These are phyloP conservation scores for Sequoiadendron giganteum DNA, from an alignment of 75 land plant genomes.

Conservation along the genomic window DNA sequence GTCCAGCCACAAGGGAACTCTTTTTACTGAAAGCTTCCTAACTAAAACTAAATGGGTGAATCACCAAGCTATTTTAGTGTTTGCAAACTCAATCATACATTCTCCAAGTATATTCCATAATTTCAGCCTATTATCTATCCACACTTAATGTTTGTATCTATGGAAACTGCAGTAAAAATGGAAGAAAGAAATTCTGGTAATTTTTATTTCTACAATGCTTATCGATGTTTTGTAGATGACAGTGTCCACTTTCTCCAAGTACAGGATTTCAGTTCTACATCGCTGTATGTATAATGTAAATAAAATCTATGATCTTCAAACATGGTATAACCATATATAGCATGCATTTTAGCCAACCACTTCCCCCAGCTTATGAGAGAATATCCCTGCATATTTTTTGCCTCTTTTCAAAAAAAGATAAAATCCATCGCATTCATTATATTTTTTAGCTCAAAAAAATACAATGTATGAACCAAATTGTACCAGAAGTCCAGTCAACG, in stretches of 20 bases:
- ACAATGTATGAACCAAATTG: slow-evolving; percentile 7
- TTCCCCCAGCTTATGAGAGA: not conserved
- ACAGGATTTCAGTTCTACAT: not conserved
- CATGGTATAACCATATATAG: not conserved
- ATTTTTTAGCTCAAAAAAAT: not conserved
- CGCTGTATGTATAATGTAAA: not conserved
- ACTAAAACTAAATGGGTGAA: not conserved
- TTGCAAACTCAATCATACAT: not conserved
- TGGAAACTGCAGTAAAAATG: not conserved
- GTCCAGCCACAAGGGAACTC: not conserved
- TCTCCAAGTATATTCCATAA: not conserved
- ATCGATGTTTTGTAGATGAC: not conserved
- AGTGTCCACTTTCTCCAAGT: not conserved
- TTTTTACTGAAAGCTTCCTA: not conserved
- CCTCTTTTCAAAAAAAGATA: not conserved
- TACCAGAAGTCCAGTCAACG: slow-evolving; percentile 79
- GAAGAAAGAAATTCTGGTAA: not conserved
- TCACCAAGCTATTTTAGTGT: not conserved
- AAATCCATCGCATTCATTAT: not conserved
- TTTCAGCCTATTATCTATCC: not conserved
- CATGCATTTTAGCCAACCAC: not conserved
- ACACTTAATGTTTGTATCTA: not conserved
- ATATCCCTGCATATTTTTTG: not conserved
- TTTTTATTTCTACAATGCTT: not conserved
- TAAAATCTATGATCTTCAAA: not conserved